Evolutionary conservation across 2,329 filamentous ascomycete genomes (phyloP), one percentile per base, ranked within the genome.

Genomic region (Cytospora chrysosperma): DNA sequence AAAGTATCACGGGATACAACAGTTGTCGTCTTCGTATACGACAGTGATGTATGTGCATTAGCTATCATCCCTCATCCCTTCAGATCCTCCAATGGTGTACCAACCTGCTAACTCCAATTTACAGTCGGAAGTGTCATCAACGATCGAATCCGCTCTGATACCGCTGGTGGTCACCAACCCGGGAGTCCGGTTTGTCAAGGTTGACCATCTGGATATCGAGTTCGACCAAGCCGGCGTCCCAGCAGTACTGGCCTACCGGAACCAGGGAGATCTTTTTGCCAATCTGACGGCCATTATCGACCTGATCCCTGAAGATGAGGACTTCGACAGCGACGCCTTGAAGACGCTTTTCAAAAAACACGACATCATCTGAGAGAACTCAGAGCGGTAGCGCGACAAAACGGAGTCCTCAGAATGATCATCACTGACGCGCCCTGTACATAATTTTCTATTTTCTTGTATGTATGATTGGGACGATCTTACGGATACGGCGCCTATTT

Each of bases 1-100:
- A 95, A 92, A 77, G 92, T 94, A 5, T 82, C 87, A 47, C 78
- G 88, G 55, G 91, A 94, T 54, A 94, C 92, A 0, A 85, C 90
- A 4, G 93, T 98, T 2, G 90, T 97, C 2, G 95, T 99, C 30
- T 96, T 94, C 77, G 93, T 99, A 68, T 95, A 93, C 75, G 93
- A 97, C 72, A 85, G 91, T 66, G 85, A 90, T 81, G 93, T 96
- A 85, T 74, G 87, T 77, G 57, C n/a, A n/a, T n/a, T n/a, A 59
- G 57, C 30, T 28, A 40, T 21, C 54, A 56, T 60, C 47, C 50
- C 26, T n/a, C 40, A 12, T 30, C 28, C 9, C 28, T n/a, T n/a
- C n/a, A n/a, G n/a, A n/a, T n/a, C n/a, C n/a, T n/a, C 15, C 3
- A 4, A 10, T 32, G 28, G n/a, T 26, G 13, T n/a, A 50, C 34